Evolutionary conservation across 371 early-diverging fungal species (phyloP), one percentile per base, ranked within the genome.

Genomic region (Rhizopus microsporus): DNA sequence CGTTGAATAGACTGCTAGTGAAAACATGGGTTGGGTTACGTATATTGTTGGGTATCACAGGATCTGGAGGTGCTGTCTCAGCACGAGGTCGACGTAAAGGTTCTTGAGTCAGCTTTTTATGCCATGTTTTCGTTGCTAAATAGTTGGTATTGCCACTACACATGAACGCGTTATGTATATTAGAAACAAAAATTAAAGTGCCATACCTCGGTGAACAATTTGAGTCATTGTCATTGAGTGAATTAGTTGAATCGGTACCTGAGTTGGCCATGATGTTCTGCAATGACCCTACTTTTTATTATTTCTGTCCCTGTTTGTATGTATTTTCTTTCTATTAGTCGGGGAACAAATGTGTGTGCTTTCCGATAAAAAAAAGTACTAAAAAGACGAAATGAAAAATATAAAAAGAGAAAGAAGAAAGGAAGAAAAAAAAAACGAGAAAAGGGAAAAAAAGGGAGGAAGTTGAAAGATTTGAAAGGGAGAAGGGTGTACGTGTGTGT

Each of bases 41-140:
- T 0, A 12, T 12, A 12, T 52, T 39, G 3, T 10, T 42, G 2
- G 7, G 44, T 44, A 29, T 16, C n/a, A 29, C 46, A 17, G 39
- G 42, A 53, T 42, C 40, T 15, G 42, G 42, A 17, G 5, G 9
- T 32, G n/a, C 13, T 34, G 34, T 89, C 58, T 88, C 90, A n/a
- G 90, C 88, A 50, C 90, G 75, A 46, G 88, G 75, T 15, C 90
- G 72, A 34, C 88, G 51, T 39, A 59, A 13, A 32, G 30, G 40
- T n/a, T 42, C 48, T 47, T 47, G 46, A 31, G 31, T 10, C 31
- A 37, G 29, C 12, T 40, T 33, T 43, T 32, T 34, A 44, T 40
- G 16, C 34, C 32, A 30, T 43, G 15, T 44, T 17, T 44, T 44
- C 23, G 13, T 44, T 44, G 15, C 44, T 44, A 16, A 15, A 44